These are phyloP conservation scores for Agaricales sp. DNA, from an alignment of 1,284 basidiomycete genomes.

Conservation along the genomic window DNA sequence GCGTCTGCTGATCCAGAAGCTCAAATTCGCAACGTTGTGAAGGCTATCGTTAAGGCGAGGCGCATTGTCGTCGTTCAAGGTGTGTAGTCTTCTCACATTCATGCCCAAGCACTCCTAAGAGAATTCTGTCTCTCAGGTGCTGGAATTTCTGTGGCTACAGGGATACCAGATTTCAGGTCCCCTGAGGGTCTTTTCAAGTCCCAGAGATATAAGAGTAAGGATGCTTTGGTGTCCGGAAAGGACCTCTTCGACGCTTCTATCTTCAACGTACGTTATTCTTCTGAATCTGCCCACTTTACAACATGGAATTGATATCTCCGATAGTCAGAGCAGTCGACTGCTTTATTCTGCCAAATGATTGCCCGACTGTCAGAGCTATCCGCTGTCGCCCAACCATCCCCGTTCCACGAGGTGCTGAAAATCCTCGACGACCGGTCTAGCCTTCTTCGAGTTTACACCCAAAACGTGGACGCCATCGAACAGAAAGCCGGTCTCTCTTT, in stretches of 20 bases:
- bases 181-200: slow-evolving; percentile 74
- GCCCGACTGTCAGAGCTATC: slow-evolving; percentile 72
- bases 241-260: slow-evolving; percentile 90
- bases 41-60: slow-evolving; percentile 66
- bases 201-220: slow-evolving; percentile 65
- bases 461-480: slow-evolving; percentile 91
- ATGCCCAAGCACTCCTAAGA: slow-evolving; percentile 6
- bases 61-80: slow-evolving; percentile 83
- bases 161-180: slow-evolving; percentile 91
- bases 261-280: slow-evolving; percentile 58
- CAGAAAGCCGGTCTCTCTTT: slow-evolving; percentile 75
- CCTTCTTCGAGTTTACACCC: slow-evolving; percentile 85
- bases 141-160: slow-evolving; percentile 83
- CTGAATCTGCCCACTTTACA: slow-evolving; percentile 4
- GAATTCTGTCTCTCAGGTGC: slow-evolving; percentile 46
- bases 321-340: slow-evolving; percentile 64
- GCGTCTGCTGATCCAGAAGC: slow-evolving; percentile 20
- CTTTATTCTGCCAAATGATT: slow-evolving; percentile 85
- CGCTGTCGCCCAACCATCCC: slow-evolving; percentile 65
- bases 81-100: slow-evolving; percentile 26
- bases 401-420: slow-evolving; percentile 75
- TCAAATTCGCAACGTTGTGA: slow-evolving; percentile 43
- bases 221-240: slow-evolving; percentile 66
- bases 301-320: slow-evolving; percentile 10
- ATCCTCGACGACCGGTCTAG: slow-evolving; percentile 68